Conservation (phyloP, 129 eudicot genomes). For the Erigeron canadensis region DNA sequence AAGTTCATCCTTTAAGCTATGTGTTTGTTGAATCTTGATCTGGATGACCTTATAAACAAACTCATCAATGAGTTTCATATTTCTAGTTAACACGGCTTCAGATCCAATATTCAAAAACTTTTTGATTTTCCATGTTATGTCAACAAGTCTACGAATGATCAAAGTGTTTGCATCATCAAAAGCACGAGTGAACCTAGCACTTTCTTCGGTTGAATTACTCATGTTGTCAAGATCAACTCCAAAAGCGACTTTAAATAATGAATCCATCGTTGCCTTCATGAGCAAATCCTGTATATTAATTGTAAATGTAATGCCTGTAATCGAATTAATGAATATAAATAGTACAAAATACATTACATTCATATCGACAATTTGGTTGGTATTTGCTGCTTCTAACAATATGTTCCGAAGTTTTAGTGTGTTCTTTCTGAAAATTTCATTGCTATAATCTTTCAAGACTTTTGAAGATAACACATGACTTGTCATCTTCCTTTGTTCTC, state of each 20-base stretch:
- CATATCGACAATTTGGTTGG: conserved; percentile 44
- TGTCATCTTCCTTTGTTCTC: conserved; percentile 58
- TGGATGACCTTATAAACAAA: not conserved
- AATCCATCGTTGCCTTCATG: conserved; percentile 73
- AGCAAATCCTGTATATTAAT: conserved; percentile 46
- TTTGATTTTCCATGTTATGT: not conserved
- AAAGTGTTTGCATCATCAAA: conserved; percentile 64
- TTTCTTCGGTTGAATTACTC: conserved; percentile 76
- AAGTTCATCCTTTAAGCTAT: no score
- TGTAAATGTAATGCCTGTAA: not conserved
- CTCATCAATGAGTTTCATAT: not conserved
- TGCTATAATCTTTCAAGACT: conserved; percentile 65
- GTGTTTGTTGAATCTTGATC: not conserved
- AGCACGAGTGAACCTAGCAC: conserved; percentile 52
- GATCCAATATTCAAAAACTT: not conserved
- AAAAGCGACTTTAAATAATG: conserved; percentile 71
- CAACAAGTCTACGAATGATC: conserved; percentile 21
- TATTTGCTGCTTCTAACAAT: conserved; percentile 47
- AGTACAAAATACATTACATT: conserved; percentile 30
- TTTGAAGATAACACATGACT: conserved; percentile 67
- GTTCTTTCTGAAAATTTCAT: conserved; percentile 51
- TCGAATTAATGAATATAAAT: not conserved
- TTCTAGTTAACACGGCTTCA: not conserved
- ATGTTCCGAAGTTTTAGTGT: conserved; percentile 53
- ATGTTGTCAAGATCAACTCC: conserved; percentile 64